Conservation (phyloP, 768 basidiomycete genomes). For the Hypholoma sublateritium region DNA sequence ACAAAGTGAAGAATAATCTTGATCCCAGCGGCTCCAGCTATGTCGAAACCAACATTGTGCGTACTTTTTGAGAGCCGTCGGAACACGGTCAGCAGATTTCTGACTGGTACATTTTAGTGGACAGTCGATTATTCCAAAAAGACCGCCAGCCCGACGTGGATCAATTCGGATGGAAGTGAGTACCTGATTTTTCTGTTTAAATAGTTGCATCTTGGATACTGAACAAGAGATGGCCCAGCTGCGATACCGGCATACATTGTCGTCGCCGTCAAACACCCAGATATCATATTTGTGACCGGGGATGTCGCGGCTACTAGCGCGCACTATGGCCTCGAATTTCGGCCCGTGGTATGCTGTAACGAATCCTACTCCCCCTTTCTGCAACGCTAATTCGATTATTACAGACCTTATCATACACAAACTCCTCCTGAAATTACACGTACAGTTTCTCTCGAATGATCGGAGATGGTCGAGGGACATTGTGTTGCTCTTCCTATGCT, state of each 20-base stretch:
- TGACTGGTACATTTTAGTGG: neutral
- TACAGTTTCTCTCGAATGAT: no score
- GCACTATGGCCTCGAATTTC: neutral
- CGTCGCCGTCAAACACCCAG: neutral
- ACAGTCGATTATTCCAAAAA: neutral
- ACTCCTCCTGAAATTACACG: no score
- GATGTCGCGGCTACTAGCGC: slow-evolving; percentile 2
- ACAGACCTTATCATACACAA: no score
- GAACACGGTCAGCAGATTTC: neutral
- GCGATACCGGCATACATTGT: neutral
- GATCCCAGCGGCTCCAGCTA: neutral
- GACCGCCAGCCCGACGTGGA: slow-evolving; percentile 5
- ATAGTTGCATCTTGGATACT: neutral
- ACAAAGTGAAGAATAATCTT: neutral
- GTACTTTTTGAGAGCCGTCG: neutral
- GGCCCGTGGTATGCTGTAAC: neutral
- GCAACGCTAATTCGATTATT: no score
- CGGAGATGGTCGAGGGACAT: no score
- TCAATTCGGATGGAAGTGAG: slow-evolving; percentile 6
- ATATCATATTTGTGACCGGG: slow-evolving; percentile 1
- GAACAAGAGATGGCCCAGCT: neutral
- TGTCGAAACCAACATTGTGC: slow-evolving; percentile 5
- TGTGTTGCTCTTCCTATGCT: no score
- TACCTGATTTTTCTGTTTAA: neutral
- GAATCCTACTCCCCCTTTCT: no score